phyloP scores from a whole-genome alignment of 1,284 basidiomycete species.

The Ceratobasidium sp. region DNA sequence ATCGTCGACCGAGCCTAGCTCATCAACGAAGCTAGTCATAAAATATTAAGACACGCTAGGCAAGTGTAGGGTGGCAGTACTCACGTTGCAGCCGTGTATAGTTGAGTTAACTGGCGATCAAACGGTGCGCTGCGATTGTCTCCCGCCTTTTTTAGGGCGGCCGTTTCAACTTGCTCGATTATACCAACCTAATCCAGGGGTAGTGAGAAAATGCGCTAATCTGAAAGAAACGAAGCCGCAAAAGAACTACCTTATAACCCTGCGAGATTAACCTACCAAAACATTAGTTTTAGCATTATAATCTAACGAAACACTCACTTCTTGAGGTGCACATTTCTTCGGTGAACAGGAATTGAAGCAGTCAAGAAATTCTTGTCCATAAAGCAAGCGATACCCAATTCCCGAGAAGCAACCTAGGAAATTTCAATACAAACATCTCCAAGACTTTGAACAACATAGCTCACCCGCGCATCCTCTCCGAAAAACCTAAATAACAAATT shows the following conservation, averaged over 20 bases:
- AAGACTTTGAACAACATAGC: constrained; percentile 30
- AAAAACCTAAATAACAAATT: constrained; percentile 68
- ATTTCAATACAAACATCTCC: constrained; percentile 34
- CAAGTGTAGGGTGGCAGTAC: constrained; percentile 54
- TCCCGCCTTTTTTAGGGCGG: constrained; percentile 92
- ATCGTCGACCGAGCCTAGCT: constrained; percentile 76
- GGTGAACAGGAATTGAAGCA: constrained; percentile 86
- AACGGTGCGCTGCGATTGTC: constrained; percentile 89
- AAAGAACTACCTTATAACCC: constrained; percentile 73
- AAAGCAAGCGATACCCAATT: constrained; percentile 87
- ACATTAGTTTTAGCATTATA: not conserved
- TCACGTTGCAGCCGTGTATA: constrained; percentile 92
- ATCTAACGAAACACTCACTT: constrained; percentile 68
- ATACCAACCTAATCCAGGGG: constrained; percentile 77
- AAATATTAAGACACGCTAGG: not conserved
- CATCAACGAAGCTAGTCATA: constrained; percentile 76
- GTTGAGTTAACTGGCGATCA: constrained; percentile 80
- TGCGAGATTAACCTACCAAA: constrained; percentile 79
- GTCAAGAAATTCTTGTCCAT: constrained; percentile 83
- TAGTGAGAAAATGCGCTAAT: not conserved
- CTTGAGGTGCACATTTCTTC: constrained; percentile 88
- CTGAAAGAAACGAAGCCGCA: not conserved
- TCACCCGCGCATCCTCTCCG: constrained; percentile 87
- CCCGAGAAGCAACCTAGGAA: constrained; percentile 77
- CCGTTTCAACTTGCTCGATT: constrained; percentile 93